Conservation (phyloP, 306 rosid genomes). For the Prunus persica region Prunus_persica_NCBIv2 NC_034012.1:8194501-8195000, state of each 20-base stretch:
- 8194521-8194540: too few relatives aligned
- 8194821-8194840: slow-evolving; percentile 32
- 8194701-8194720: neutral
- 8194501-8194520: too few relatives aligned
- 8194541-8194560: too few relatives aligned
- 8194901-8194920: slow-evolving; percentile 38
- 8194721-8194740: neutral
- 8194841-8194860: slow-evolving; percentile 25
- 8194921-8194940: slow-evolving; percentile 49
- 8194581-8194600: too few relatives aligned
- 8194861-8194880: slow-evolving; percentile 45
- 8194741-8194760: neutral
- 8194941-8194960: slow-evolving; percentile 35
- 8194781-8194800: slow-evolving; percentile 29
- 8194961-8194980: slow-evolving; percentile 33
- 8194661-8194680: too few relatives aligned
- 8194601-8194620: too few relatives aligned
- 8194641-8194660: too few relatives aligned
- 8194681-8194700: neutral
- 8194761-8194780: neutral
- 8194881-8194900: slow-evolving; percentile 46
- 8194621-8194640: too few relatives aligned
- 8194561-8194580: too few relatives aligned
- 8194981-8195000: slow-evolving; percentile 26
- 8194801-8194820: slow-evolving; percentile 33